Percentiles rank a stretch among this genome's conserved stretches.
phyloP scores from a whole-genome alignment of 202 grass and related monocot genomes.

The Miscanthus sacchariflorus region DNA sequence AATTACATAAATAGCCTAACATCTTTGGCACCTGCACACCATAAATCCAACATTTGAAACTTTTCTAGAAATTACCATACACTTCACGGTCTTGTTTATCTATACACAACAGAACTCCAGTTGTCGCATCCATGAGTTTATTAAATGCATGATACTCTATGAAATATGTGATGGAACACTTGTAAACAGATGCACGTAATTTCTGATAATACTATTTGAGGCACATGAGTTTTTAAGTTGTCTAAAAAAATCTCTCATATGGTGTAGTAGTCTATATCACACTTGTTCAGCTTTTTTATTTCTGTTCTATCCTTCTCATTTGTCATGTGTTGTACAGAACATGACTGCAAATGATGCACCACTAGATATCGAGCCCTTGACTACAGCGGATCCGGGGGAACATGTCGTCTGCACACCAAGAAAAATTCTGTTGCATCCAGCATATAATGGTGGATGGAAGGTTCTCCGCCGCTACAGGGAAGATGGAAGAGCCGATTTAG shows the following conservation, averaged over 20 bases:
- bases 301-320: not conserved
- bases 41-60: not conserved
- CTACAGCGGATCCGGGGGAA: not conserved
- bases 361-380: not conserved
- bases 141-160: not conserved
- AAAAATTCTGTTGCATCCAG: not conserved
- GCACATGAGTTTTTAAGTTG: not conserved
- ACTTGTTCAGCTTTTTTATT: not conserved
- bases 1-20: too few species aligned
- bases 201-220: not conserved
- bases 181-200: not conserved
- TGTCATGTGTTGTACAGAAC: not conserved
- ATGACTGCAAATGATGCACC: not conserved
- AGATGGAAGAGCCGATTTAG: not conserved
- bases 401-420: not conserved
- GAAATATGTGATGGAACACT: not conserved
- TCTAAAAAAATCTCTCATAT: not conserved
- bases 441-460: constrained; percentile 22
- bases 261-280: not conserved
- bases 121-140: not conserved
- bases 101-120: not conserved
- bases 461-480: not conserved
- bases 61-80: not conserved
- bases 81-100: not conserved
- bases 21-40: too few species aligned